Conservation (phyloP, 371 early-diverging fungal genomes). For the Syncephalastrum racemosum region DNA sequence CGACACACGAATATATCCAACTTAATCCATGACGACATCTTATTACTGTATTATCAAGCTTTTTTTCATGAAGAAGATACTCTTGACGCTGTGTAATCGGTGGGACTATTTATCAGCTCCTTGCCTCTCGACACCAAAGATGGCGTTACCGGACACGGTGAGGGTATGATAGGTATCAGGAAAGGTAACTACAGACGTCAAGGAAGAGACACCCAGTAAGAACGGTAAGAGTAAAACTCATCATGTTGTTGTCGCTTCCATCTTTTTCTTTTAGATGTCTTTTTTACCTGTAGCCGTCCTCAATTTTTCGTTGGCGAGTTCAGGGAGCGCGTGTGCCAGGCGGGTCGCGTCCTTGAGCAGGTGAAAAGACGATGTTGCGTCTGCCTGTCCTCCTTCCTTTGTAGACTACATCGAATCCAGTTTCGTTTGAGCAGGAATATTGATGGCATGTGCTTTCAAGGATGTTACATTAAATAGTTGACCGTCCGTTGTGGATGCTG, state of each 20-base stretch:
- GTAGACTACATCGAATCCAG: neutral
- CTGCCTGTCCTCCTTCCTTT: neutral
- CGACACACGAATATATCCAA: too few relatives aligned
- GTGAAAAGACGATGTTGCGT: neutral
- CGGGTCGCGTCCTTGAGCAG: neutral
- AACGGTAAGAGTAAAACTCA: neutral
- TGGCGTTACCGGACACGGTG: neutral
- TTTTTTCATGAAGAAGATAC: too few relatives aligned
- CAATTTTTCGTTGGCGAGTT: neutral
- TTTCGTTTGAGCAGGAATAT: neutral
- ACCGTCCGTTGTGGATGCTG: conserved; percentile 1
- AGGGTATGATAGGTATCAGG: neutral
- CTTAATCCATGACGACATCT: too few relatives aligned
- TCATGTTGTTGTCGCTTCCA: too few relatives aligned
- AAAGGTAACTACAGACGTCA: neutral
- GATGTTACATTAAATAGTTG: neutral
- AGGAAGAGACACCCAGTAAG: neutral
- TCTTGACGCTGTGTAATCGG: too few relatives aligned
- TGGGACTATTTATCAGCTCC: too few relatives aligned
- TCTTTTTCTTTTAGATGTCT: neutral
- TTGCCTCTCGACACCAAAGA: neutral
- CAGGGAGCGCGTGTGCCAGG: neutral
- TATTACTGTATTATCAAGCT: too few relatives aligned
- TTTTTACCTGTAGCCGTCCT: neutral
- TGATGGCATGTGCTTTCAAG: neutral